phyloP scores from a whole-genome alignment of 805 yeast species.

The Jamesozyma rosinii region DNA sequence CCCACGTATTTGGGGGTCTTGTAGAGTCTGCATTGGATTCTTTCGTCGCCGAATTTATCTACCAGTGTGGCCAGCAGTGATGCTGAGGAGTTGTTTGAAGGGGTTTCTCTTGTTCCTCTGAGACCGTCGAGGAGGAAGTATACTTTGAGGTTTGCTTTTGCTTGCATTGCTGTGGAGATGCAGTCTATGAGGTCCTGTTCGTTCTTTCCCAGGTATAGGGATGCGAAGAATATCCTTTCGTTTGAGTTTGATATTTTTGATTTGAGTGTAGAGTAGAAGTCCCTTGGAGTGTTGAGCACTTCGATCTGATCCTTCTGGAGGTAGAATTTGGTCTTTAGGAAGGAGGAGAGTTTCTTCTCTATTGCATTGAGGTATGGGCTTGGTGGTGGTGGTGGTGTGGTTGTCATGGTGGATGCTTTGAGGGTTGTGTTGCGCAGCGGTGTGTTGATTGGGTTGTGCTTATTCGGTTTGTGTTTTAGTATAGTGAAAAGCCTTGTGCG shows the following conservation, averaged over 20 bases:
- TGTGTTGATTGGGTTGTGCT: background rate
- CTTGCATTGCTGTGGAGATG: conserved; percentile 48
- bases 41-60: conserved; percentile 47
- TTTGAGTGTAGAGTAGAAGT: conserved; percentile 62
- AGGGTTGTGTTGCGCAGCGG: no score
- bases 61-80: conserved; percentile 59
- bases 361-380: background rate
- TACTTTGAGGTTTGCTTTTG: conserved; percentile 55
- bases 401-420: background rate
- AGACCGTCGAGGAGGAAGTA: conserved; percentile 76
- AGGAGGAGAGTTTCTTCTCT: background rate
- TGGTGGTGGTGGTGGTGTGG: background rate
- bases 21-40: conserved; percentile 76
- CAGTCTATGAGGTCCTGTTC: conserved; percentile 68
- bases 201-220: conserved; percentile 75
- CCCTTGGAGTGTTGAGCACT: conserved; percentile 54
- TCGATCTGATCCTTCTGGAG: conserved; percentile 47
- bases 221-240: conserved; percentile 64
- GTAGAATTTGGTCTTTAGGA: conserved; percentile 40
- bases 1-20: conserved; percentile 83
- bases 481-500: background rate
- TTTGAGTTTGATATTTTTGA: conserved; percentile 54
- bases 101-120: conserved; percentile 89
- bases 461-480: background rate
- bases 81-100: conserved; percentile 60